Base-by-base conservation (phyloP, 2,329 filamentous ascomycete genomes). In the Chaetomium olivaceum region DNA sequence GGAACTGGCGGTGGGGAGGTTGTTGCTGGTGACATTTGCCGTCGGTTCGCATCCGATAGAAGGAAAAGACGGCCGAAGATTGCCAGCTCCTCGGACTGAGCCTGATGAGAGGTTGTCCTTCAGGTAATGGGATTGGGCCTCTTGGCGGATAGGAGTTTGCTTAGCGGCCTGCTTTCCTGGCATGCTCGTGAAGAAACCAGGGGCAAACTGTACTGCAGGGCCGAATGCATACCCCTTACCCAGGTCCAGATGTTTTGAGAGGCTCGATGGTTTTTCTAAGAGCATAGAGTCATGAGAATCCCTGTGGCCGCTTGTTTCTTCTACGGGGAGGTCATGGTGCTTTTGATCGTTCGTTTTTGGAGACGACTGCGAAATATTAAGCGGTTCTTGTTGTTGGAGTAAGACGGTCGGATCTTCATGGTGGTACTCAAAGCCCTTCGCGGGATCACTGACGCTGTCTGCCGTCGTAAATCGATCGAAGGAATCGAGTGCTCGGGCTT, bases 121-220 rank as follows among this genome's bases (percentile, higher is more conserved):
- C 7, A 16, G 6, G 43, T 21, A 21, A 21, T 11, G 43, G 14
- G 43, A 12, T 7, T 48, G 33, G 7, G 9, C 36, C 39, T 54
- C 19, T 54, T 16, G 51, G 12, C 16, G 23, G 23, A 31, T 27
- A 16, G 23, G 51, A 31, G 56, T 14, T 46, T n/a, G 62, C 54
- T 43, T 27, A 12, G 16, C 11, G 50, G 31, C 51, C 8, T 62
- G 62, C 14, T 61, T 68, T 36, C 36, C 62, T 3, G 62, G 39
- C 3, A 61, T 62, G 16, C 57, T 63, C 6, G 66, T 68, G 60
- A 70, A 70, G 21, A 63, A 57, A 6, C 51, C 62, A 12, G 68
- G 66, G 16, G 61, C 63, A 7, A 70, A 43, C 29, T 54, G 62
- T 12, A 65, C 23, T 3, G 68, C 54, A 14, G 66, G 67, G 12